Percentiles rank a stretch among this genome's conserved stretches.
These are phyloP conservation scores for Penicillium sp. DNA, from an alignment of 2,329 filamentous ascomycete genomes.

Conservation along the genomic window DNA sequence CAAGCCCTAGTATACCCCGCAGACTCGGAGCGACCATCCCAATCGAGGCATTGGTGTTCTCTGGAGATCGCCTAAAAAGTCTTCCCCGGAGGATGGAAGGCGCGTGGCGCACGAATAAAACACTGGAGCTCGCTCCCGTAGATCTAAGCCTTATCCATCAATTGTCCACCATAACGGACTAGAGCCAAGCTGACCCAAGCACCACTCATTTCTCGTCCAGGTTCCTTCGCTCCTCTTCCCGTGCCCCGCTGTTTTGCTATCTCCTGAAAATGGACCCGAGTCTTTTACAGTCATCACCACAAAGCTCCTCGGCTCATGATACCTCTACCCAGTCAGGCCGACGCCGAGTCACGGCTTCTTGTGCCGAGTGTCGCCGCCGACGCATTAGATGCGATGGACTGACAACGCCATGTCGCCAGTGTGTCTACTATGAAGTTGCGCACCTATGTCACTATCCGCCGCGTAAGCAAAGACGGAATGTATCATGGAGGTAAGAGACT, in stretches of 20 bases:
- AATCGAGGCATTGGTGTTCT: neutral
- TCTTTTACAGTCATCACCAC: neutral
- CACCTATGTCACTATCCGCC: neutral
- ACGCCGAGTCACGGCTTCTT: neutral
- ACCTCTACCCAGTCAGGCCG: neutral
- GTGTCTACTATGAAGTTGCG: neutral
- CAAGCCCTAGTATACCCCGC: neutral
- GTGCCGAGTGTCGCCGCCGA: neutral
- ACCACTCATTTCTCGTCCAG: neutral
- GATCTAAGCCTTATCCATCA: neutral
- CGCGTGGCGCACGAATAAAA: neutral
- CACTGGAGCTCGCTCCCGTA: neutral
- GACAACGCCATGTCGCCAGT: neutral
- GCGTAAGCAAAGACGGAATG: neutral
- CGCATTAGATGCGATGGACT: neutral
- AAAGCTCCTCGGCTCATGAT: neutral
- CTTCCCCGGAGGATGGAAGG: neutral
- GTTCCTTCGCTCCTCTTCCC: neutral
- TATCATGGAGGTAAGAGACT: neutral
- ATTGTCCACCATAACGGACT: neutral
- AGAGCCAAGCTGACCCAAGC: neutral
- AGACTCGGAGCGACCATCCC: neutral
- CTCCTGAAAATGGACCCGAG: neutral
- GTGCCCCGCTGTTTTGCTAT: neutral
- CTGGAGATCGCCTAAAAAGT: neutral